phyloP scores from a whole-genome alignment of 2,329 filamentous ascomycete genomes.

The Fusarium odoratissimum region DNA sequence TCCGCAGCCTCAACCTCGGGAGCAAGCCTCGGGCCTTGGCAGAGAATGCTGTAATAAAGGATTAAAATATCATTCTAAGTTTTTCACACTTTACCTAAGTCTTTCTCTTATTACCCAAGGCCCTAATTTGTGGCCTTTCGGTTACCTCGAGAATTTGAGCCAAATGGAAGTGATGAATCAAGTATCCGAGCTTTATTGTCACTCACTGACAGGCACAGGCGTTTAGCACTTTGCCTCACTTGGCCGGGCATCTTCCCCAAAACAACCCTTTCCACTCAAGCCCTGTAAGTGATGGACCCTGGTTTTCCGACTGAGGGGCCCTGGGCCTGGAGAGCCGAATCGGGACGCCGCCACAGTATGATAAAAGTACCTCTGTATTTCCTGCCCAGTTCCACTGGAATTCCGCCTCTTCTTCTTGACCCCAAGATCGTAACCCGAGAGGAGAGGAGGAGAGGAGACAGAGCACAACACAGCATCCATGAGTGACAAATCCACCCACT shows the following conservation, averaged over 20 bases:
- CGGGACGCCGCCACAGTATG: constrained; percentile 31
- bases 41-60: no score
- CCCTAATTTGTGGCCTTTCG: background rate
- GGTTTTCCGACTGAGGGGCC: constrained; percentile 30
- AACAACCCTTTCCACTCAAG: constrained; percentile 6
- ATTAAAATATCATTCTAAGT: background rate
- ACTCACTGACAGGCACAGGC: background rate
- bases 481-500: constrained; percentile 34
- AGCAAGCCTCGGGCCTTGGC: background rate
- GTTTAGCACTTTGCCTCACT: constrained; percentile 27
- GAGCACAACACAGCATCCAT: constrained; percentile 2
- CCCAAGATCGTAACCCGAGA: constrained; percentile 34
- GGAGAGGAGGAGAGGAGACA: background rate
- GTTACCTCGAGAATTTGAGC: background rate
- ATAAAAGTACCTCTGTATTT: constrained; percentile 16
- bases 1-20: background rate
- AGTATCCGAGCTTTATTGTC: background rate
- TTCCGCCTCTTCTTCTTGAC: constrained; percentile 32
- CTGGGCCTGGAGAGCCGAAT: constrained; percentile 22
- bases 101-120: background rate
- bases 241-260: constrained; percentile 17
- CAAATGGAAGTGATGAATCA: background rate
- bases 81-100: background rate
- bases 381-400: constrained; percentile 26
- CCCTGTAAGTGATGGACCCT: constrained; percentile 27